Base-by-base conservation (phyloP, 805 yeast species). In the Spathaspora passalidarum region DNA sequence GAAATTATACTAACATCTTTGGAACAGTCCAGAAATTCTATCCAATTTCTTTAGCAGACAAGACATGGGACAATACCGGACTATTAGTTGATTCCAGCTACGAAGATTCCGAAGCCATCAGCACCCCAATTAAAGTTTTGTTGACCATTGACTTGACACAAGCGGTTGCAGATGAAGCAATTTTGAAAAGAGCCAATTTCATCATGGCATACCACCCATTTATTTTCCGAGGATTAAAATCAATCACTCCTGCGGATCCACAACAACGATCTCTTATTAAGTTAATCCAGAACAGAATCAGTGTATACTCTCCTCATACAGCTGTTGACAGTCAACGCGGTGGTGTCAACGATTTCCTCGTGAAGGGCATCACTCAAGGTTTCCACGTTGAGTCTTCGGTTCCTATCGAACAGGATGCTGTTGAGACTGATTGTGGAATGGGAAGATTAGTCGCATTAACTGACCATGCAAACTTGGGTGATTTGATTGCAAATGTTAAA, bases 311-410 rank as follows among this genome's bases (percentile, higher is more conserved):
- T 45, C 99, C 99, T 20, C 99, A 94, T 60, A 92, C 99, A 1
- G 90, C 98, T 0, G 86, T 94, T 3, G 99, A 94, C 65, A 92
- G 97, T 19, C 94, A 94, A 8, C 64, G 66, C 10, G 86, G 85
- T n/a, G 99, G 99, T 18, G 97, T 94, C 50, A 94, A 94, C 55
- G 98, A 90, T 61, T 94, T 96, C 86, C 72, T 94, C 36, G 86
- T 80, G 1, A 80, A 78, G 32, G 87, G 88, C 2, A 65, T 85
- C 5, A 57, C 62, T 6, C 44, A 52, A 6, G 56, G 58, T 1
- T 48, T 78, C 49, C 46, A 44, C 59, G 62, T 54, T 35, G 40
- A 20, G 40, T 52, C 49, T 18, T 53, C 61, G 46, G 52, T 59
- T 5, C 68, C 81, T 19, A 72, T 84, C 38, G 71, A 73, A 40